These are phyloP conservation scores for Tulasnella sp. DNA, from an alignment of 768 basidiomycete genomes.

Conservation along the genomic window DNA sequence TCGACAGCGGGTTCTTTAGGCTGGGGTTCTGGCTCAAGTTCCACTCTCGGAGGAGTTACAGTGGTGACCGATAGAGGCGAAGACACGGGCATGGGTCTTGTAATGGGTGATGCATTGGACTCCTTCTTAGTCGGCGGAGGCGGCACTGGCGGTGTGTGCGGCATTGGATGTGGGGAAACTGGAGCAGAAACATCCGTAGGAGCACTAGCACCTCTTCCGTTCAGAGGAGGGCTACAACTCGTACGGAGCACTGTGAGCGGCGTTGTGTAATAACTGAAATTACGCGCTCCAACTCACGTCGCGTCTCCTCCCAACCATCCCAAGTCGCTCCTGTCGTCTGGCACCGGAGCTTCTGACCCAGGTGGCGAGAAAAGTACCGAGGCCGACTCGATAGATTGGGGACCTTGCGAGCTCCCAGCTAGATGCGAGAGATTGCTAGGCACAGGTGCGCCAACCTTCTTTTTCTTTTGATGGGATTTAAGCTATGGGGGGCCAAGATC, in stretches of 20 bases:
- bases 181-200: not conserved
- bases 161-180: not conserved
- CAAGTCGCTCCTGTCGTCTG: conserved; percentile 20
- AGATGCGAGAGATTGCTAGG: conserved; percentile 25
- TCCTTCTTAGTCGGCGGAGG: conserved; percentile 27
- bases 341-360: conserved; percentile 29
- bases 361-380: conserved; percentile 38
- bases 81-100: conserved; percentile 3
- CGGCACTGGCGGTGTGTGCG: not conserved
- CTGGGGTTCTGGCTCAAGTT: not conserved
- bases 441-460: conserved; percentile 28
- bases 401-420: conserved; percentile 37
- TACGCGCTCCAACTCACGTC: not conserved
- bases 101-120: conserved; percentile 6
- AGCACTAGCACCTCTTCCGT: not conserved
- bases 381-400: conserved; percentile 31
- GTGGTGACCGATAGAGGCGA: not conserved
- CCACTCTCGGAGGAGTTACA: not conserved
- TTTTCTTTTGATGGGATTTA: conserved; percentile 62
- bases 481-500: conserved; percentile 35
- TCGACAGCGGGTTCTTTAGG: conserved; percentile 6
- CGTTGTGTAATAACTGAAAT: no score
- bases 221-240: no score
- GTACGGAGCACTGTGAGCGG: no score
- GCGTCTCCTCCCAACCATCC: conserved; percentile 18